Conservation (phyloP, 306 rosid species). For the Ochetophila trinervis region DNA sequence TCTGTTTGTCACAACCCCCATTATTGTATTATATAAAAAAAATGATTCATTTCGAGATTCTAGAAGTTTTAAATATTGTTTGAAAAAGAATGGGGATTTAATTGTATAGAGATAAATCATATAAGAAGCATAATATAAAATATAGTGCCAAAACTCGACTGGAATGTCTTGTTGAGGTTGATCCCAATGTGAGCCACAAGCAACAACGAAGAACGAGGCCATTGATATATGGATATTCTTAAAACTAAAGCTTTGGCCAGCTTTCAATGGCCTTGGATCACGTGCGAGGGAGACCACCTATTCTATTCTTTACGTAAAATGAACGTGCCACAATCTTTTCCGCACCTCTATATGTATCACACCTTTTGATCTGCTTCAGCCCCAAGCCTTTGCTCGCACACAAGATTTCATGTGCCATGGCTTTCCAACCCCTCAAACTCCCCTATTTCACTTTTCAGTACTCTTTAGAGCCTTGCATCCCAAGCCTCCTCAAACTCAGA, state of each 20-base stretch:
- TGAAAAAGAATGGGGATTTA: background rate
- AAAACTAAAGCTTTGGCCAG: slow-evolving; percentile 20
- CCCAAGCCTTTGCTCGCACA: slow-evolving; percentile 30
- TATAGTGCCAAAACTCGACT: background rate
- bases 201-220: background rate
- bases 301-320: slow-evolving; percentile 44
- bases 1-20: no score
- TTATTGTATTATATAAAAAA: no score
- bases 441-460: no score
- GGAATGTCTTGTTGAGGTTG: slow-evolving; percentile 23
- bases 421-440: slow-evolving; percentile 6
- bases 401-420: slow-evolving; percentile 16
- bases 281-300: slow-evolving; percentile 30
- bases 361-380: slow-evolving; percentile 10
- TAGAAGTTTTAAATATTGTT: background rate
- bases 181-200: slow-evolving; percentile 21
- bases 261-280: slow-evolving; percentile 42
- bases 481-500: slow-evolving; percentile 28
- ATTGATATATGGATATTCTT: slow-evolving; percentile 15
- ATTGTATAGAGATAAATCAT: background rate
- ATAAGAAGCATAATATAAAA: no score
- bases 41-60: background rate
- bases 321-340: slow-evolving; percentile 39
- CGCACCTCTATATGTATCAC: background rate
- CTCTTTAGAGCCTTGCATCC: slow-evolving; percentile 29